A percentile compares a stretch with the other conserved stretches of the same genome.
These are phyloP conservation scores for Penicillium paxilli DNA, from an alignment of 495 filamentous ascomycete species.

Conservation along the genomic window DNA sequence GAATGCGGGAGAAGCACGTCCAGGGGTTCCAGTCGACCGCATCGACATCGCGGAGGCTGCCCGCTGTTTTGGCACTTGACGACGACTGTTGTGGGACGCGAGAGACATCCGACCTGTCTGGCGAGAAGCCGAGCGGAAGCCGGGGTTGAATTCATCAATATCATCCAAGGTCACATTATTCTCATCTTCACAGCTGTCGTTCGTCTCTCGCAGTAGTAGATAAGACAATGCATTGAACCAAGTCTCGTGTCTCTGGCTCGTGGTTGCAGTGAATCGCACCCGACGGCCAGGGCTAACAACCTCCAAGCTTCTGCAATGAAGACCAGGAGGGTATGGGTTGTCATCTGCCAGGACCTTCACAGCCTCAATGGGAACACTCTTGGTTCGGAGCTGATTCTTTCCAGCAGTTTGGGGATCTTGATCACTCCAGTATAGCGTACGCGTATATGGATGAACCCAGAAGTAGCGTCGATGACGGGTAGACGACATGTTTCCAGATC, in stretches of 20 bases:
- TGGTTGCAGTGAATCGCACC: slow-evolving; percentile 91
- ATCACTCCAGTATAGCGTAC: slow-evolving; percentile 96
- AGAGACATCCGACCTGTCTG: slow-evolving; percentile 64
- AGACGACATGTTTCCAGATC: slow-evolving; percentile 79
- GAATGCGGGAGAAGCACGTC: slow-evolving; percentile 41
- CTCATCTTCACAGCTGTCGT: slow-evolving; percentile 59
- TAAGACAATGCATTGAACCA: slow-evolving; percentile 99
- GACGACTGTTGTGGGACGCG: slow-evolving; percentile 79
- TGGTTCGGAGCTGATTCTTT: slow-evolving; percentile 77
- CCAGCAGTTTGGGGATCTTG: slow-evolving; percentile 79
- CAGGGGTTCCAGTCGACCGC: slow-evolving; percentile 42
- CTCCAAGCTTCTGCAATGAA: slow-evolving; percentile 90
- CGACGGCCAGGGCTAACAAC: slow-evolving; percentile 85
- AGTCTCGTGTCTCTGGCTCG: slow-evolving; percentile 90
- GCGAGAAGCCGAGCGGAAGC: slow-evolving; percentile 54
- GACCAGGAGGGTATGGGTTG: slow-evolving; percentile 90
- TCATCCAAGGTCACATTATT: slow-evolving; percentile 71
- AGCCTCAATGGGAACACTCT: slow-evolving; percentile 92
- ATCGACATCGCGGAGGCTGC: slow-evolving; percentile 47
- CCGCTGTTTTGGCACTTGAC: slow-evolving; percentile 55
- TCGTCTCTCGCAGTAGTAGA: slow-evolving; percentile 72
- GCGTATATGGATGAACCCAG: slow-evolving; percentile 98
- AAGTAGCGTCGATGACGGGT: slow-evolving; percentile 94
- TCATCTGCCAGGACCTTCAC: slow-evolving; percentile 94
- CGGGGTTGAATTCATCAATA: slow-evolving; percentile 86